These are phyloP conservation scores for Cladosporium sp. DNA, from an alignment of 2,329 filamentous ascomycete genomes.

Conservation along the genomic window DNA sequence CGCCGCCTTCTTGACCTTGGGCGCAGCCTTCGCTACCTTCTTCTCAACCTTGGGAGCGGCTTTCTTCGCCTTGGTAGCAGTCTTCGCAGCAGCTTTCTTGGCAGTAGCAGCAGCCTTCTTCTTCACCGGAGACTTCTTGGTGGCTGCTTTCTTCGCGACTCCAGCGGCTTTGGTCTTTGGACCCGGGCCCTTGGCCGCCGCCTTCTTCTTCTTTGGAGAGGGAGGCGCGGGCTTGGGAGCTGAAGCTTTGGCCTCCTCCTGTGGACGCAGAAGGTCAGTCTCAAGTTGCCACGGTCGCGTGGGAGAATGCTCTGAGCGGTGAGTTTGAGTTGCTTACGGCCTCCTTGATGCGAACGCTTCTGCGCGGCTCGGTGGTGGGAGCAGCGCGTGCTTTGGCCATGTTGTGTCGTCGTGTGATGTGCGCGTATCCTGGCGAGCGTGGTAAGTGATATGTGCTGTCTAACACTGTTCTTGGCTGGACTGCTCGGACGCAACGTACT, in stretches of 20 bases:
- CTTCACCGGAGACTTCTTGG: not conserved
- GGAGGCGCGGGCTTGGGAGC: conserved; percentile 13
- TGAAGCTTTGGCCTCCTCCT: conserved; percentile 3
- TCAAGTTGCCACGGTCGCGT: not conserved
- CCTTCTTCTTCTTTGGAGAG: conserved; percentile 12
- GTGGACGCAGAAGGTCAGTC: not conserved
- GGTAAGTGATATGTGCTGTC: too few species aligned
- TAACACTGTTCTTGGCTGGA: too few species aligned
- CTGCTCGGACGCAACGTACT: not conserved
- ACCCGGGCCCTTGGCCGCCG: not conserved
- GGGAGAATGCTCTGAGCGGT: not conserved
- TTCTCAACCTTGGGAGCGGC: not conserved
- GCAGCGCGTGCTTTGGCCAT: not conserved
- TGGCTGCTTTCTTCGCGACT: conserved; percentile 14
- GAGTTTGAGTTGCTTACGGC: not conserved
- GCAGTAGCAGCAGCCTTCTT: not conserved
- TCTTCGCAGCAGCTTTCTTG: conserved; percentile 5
- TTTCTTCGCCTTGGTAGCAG: conserved; percentile 1
- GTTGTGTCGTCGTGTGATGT: not conserved
- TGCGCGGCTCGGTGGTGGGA: not conserved
- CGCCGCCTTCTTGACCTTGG: conserved; percentile 2
- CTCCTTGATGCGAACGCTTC: conserved; percentile 1
- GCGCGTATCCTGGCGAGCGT: not conserved
- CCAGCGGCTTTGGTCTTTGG: conserved; percentile 3
- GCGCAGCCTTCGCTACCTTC: not conserved